Conservation (phyloP, 331 rosid genomes). For the Rhamnella rubrinervis region DNA sequence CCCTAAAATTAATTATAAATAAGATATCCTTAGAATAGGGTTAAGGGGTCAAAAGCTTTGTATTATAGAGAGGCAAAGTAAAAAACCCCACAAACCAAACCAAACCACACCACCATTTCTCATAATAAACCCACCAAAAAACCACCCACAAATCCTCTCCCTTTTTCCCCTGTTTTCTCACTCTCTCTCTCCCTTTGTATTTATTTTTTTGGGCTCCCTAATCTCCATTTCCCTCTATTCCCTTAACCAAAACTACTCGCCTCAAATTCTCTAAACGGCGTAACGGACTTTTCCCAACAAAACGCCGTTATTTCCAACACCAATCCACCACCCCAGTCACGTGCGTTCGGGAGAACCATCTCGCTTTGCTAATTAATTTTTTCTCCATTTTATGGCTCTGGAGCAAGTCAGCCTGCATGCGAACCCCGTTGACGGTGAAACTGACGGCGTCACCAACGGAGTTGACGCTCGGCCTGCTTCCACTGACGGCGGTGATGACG, state of each 20-base stretch:
- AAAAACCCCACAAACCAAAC: conserved; percentile 24
- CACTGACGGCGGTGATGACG: conserved; percentile 59
- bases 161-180: background rate
- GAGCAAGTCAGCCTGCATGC: conserved; percentile 44
- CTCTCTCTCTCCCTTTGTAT: background rate
- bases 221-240: conserved; percentile 10
- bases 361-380: background rate
- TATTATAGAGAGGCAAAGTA: conserved; percentile 20
- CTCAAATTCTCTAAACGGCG: conserved; percentile 47
- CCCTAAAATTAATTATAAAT: conserved; percentile 41
- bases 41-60: conserved; percentile 57
- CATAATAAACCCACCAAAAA: conserved; percentile 16
- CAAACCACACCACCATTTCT: conserved; percentile 16
- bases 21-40: conserved; percentile 35
- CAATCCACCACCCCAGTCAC: conserved; percentile 36
- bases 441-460: conserved; percentile 64
- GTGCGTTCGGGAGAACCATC: conserved; percentile 35
- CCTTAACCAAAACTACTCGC: conserved; percentile 15
- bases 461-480: conserved; percentile 39
- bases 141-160: conserved; percentile 12
- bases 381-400: conserved; percentile 49
- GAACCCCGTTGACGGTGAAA: conserved; percentile 50
- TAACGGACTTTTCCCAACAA: conserved; percentile 39
- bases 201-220: background rate
- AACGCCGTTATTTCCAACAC: conserved; percentile 52